These are phyloP conservation scores for Globisporangium orthogonon DNA, from an alignment of 352 stramenopile genomes.

Conservation along the genomic window DNA sequence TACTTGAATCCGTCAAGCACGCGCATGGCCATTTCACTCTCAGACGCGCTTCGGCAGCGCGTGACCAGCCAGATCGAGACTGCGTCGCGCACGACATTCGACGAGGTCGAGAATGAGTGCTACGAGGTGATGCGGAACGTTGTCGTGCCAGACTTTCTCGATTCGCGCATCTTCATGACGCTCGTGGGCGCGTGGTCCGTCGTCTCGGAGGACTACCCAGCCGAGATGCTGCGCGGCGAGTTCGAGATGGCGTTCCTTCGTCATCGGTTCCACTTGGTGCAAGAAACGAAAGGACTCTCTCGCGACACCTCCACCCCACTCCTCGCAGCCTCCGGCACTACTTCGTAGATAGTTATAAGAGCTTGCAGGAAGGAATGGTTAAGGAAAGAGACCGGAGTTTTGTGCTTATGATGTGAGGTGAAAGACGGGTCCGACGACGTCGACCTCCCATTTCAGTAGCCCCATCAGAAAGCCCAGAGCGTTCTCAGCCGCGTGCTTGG, in stretches of 20 bases:
- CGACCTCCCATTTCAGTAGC: slow-evolving; percentile 16
- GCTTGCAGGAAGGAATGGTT: too few species aligned
- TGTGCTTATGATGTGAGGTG: slow-evolving; percentile 7
- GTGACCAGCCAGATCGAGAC: slow-evolving; percentile 55
- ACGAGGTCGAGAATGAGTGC: slow-evolving; percentile 72
- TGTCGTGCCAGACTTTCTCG: slow-evolving; percentile 71
- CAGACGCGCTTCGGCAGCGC: slow-evolving; percentile 34
- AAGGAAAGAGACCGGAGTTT: too few species aligned
- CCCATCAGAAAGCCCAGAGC: slow-evolving; percentile 15
- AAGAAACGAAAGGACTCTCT: slow-evolving; percentile 59
- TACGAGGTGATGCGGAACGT: slow-evolving; percentile 71
- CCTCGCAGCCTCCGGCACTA: background rate
- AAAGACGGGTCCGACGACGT: slow-evolving; percentile 12
- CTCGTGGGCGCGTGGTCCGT: slow-evolving; percentile 71
- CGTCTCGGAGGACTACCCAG: slow-evolving; percentile 67
- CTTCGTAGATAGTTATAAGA: too few species aligned
- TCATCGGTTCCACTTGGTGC: slow-evolving; percentile 74
- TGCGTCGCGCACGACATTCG: slow-evolving; percentile 60
- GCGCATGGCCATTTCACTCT: slow-evolving; percentile 46
- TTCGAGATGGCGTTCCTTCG: slow-evolving; percentile 79
- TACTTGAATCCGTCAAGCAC: slow-evolving; percentile 64
- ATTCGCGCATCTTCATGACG: slow-evolving; percentile 82
- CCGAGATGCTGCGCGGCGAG: slow-evolving; percentile 70
- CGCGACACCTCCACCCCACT: slow-evolving; percentile 42
- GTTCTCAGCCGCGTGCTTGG: slow-evolving; percentile 17